These are phyloP conservation scores for Castanospermum australe DNA, from an alignment of 306 rosid genomes.

Conservation along the genomic window DNA sequence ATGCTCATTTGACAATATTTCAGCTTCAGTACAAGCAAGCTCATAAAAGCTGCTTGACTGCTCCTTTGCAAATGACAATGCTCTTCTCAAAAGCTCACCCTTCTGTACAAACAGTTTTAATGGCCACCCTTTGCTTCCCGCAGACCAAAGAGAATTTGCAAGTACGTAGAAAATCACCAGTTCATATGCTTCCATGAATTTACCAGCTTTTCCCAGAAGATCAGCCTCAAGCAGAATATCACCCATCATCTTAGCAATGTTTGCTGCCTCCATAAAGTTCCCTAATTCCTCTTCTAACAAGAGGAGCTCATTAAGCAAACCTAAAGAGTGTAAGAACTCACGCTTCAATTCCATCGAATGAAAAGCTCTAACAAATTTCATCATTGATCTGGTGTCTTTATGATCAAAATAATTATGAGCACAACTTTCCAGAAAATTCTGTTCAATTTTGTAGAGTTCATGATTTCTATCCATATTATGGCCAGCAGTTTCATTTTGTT, in stretches of 20 bases:
- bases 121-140: constrained; percentile 60
- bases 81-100: constrained; percentile 42
- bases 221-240: constrained; percentile 30
- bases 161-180: constrained; percentile 37
- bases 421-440: constrained; percentile 45
- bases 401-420: constrained; percentile 44
- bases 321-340: constrained; percentile 35
- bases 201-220: constrained; percentile 47
- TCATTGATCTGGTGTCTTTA: constrained; percentile 47
- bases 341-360: constrained; percentile 36
- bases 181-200: constrained; percentile 42
- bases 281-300: constrained; percentile 56
- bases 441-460: constrained; percentile 39
- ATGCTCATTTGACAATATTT: constrained; percentile 29
- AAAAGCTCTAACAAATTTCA: constrained; percentile 56
- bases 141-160: constrained; percentile 51
- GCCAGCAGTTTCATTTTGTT: constrained; percentile 27
- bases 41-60: constrained; percentile 19
- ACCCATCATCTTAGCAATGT: constrained; percentile 45
- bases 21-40: constrained; percentile 41
- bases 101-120: constrained; percentile 38
- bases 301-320: constrained; percentile 47
- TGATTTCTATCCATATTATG: background rate
- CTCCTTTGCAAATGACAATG: constrained; percentile 38
- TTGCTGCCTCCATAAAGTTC: constrained; percentile 49